Evolutionary conservation across 768 basidiomycete genomes (phyloP), one percentile per base, ranked within the genome.

Genomic region (Cystofilobasidium bisporidii): DNA sequence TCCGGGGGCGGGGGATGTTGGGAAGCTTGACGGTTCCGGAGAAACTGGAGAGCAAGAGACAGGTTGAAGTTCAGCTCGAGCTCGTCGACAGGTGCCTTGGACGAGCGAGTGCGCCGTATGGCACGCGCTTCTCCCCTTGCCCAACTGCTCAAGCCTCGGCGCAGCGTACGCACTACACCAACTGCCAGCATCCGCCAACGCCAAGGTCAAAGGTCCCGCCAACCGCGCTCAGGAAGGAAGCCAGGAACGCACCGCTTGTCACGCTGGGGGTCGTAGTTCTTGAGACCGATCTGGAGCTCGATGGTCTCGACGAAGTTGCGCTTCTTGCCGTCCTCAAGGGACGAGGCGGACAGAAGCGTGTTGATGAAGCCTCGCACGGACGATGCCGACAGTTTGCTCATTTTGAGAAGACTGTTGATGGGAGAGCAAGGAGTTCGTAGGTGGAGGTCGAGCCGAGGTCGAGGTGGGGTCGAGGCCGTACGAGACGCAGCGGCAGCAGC

Each of bases 241-340:
- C 18, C 28, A 1, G 24, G 22, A 15, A 63, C 68, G 40, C 11
- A 69, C 68, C 96, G 96, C 83, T 98, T 99, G 81, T 99, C 96
- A 72, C 96, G 83, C 85, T 98, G 96, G 74, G 96, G 94, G 80
- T 99, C 92, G 82, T 96, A 96, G 85, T 96, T 96, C 83, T 94
- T 96, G 76, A 96, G 84, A 73, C 92, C 92, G 74, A 96, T 89
- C 79, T 94, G 91, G 73, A 96, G 84, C 79, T 96, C 92, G 76
- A 94, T 86, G 67, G 92, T 96, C 83, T 94, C 91, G 71, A 92
- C 75, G 77, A 92, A 94, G 79, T 94, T 92, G 74, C 91, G 86
- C 80, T 84, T 88, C 81, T 89, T 87, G 53, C 68, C 68, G 47
- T 56, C 63, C 79, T 91, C 91, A 80, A 87, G 87, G 72, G 80